Evolutionary conservation across 2,329 filamentous ascomycete species (phyloP), one percentile per base, ranked within the genome.

Genomic region (Exophiala mesophila): DNA sequence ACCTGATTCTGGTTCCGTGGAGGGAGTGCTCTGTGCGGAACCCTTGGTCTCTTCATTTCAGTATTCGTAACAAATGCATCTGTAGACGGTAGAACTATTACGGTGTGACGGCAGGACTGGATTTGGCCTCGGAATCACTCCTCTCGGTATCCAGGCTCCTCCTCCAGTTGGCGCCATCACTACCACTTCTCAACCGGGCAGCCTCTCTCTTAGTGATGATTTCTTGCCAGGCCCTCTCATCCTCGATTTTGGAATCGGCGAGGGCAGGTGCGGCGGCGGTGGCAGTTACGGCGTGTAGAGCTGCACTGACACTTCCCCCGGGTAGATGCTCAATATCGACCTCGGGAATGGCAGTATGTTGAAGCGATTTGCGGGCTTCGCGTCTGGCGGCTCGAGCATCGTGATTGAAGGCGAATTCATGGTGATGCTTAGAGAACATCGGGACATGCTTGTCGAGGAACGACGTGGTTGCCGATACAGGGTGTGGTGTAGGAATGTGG

Each of bases 381-480:
- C 39, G 41, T 21, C 40, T 45, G 4, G 48, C 48, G 19, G 21
- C 16, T 3, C 47, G 39, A 8, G 35, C 21, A 13, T 46, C 40
- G 9, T 36, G 30, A 24, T 46, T 39, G 4, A 45, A 21, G 10
- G 16, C 21, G 37, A 32, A 45, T 29, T 48, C 48, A 19, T 23
- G 19, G 38, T 51, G 48, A 35, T 51, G 48, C 12, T 51, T 45
- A 10, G 47, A 35, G 33, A 50, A 50, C n/a, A 42, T 9, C 10
- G 44, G 40, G 20, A 51, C 48, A 33, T 51, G 44, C 20, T 47
- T 47, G 41, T 51, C 48, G 15, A 51, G 41, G 36, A 41, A 47
- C 13, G 30, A 28, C 8, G 41, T 15, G 8, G 47, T 31, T 5
- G 43, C 34, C 13, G 47, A 35, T 29, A 50, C 10, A 3, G 47